These are phyloP conservation scores for Rosa lucieae DNA, from an alignment of 306 rosid species.

Conservation along the genomic window DNA sequence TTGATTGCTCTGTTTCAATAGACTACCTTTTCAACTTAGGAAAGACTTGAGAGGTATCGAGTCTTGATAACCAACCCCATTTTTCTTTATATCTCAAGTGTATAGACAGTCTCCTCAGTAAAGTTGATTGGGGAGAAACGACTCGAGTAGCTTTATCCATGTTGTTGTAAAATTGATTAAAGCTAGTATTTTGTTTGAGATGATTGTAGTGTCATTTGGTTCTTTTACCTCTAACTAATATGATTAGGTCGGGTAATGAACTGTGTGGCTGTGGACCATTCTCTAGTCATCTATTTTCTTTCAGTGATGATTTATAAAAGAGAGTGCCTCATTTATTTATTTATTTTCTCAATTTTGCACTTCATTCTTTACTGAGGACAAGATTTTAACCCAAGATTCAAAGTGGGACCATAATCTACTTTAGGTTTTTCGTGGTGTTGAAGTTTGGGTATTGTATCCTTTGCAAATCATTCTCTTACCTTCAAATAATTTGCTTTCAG, in stretches of 20 bases:
- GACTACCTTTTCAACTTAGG: neutral
- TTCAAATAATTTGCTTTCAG: slow-evolving; percentile 39
- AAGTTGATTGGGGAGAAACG: neutral
- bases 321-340: neutral
- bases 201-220: neutral
- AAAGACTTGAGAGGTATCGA: neutral
- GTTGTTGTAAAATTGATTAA: neutral
- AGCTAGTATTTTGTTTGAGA: neutral
- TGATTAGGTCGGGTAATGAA: neutral
- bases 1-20: neutral
- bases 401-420: neutral
- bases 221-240: neutral
- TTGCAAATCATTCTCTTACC: slow-evolving; percentile 13
- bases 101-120: neutral
- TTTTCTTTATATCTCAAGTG: neutral
- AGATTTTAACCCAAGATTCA: neutral
- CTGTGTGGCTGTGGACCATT: neutral
- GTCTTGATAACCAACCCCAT: neutral
- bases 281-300: neutral
- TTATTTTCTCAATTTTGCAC: neutral
- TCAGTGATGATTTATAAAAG: neutral
- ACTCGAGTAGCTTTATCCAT: neutral
- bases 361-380: neutral
- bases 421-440: slow-evolving; percentile 18
- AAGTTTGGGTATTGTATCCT: slow-evolving; percentile 9